Conservation (phyloP, 2,329 filamentous ascomycete species). For the Venturia asperata region DNA sequence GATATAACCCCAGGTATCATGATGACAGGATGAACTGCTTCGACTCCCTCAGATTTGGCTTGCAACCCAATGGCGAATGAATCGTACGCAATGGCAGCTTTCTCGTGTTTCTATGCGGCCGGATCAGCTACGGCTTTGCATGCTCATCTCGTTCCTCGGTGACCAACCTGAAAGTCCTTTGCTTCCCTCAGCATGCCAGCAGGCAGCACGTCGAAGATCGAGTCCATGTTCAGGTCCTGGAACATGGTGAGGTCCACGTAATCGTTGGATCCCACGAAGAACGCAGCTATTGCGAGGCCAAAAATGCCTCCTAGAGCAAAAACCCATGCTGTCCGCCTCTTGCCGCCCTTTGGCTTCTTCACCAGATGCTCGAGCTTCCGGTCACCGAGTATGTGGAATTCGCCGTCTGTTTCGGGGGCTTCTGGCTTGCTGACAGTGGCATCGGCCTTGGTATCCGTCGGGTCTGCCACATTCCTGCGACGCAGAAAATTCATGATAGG, state of each 20-base stretch:
- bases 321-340: constrained; percentile 71
- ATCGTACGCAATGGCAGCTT: constrained; percentile 84
- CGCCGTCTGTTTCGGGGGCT: constrained; percentile 20
- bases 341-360: constrained; percentile 36
- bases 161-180: constrained; percentile 66
- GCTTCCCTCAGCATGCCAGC: constrained; percentile 80
- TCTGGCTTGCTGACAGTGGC: constrained; percentile 1
- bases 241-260: constrained; percentile 75
- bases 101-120: constrained; percentile 64
- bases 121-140: constrained; percentile 11
- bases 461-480: constrained; percentile 4
- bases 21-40: constrained; percentile 79
- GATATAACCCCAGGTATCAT: constrained; percentile 99
- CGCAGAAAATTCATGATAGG: constrained; percentile 19
- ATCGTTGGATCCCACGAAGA: constrained; percentile 74
- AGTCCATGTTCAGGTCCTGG: constrained; percentile 70
- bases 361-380: constrained; percentile 29
- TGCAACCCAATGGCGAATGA: constrained; percentile 87
- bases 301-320: constrained; percentile 87
- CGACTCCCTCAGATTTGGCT: constrained; percentile 70
- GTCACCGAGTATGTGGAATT: constrained; percentile 13
- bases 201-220: constrained; percentile 78
- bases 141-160: constrained; percentile 24
- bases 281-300: constrained; percentile 77
- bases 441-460: constrained; percentile 9